Evolutionary conservation across 805 yeast species (phyloP), one percentile per base, ranked within the genome.

Genomic region (Metschnikowia amazonensis): DNA sequence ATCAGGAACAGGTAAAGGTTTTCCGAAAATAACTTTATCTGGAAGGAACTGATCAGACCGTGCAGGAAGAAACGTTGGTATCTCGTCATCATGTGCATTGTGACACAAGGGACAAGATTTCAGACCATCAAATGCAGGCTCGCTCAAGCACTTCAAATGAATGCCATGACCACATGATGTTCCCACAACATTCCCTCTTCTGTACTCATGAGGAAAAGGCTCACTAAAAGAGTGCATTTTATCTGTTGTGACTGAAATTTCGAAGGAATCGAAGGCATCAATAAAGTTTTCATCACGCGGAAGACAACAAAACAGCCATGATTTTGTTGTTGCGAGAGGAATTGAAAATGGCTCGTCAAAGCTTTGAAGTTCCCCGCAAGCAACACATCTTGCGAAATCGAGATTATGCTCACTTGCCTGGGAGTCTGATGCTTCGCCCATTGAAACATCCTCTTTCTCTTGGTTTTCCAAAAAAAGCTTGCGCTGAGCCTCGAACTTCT

Each of bases 401-500:
- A 30, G 33, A 3, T 45, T 36, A 10, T 5, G 21, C 13, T 42
- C 21, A 13, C 9, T 36, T 5, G 18, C 18, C 14, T 14, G 11
- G 16, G 10, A 16, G 13, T 20, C 18, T 1, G 23, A 24, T 5
- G 27, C 18, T 3, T 25, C 25, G 7, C 36, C 42, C 23, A 21
- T 14, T 16, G 29, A 14, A 18, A 6, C 9, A 4, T 7, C 14
- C 10, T 23, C 35, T 7, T 11, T n/a, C 6, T 39, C 28, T 30
- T 30, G 35, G 48, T 77, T 75, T 20, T 70, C 63, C 50, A 74
- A 59, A 43, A 79, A 79, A 35, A 64, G 60, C 20, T 64, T 59
- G 44, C 80, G 68, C 52, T 77, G 81, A 46, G 73, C 81, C 18
- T 79, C 77, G 71, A 86, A 80, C 56, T 77, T 82, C 23, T 73